Conservation (phyloP, 805 yeast genomes). For the Candida ortonii region DNA sequence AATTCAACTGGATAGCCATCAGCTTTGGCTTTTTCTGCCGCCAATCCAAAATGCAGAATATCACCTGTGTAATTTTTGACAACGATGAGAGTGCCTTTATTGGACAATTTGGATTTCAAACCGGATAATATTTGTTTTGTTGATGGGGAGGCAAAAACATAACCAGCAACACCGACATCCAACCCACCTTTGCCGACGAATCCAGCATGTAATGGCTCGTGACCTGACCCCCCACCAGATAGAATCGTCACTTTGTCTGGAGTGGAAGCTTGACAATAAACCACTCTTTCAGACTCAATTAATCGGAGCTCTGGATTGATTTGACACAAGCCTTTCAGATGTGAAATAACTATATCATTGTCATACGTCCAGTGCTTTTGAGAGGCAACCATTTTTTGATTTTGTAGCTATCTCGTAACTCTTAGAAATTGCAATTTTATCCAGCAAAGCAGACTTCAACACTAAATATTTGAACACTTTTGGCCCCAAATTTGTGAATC, state of each 20-base stretch:
- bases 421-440: too few relatives aligned
- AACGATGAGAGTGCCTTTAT: conserved; percentile 66
- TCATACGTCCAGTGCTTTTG: conserved; percentile 46
- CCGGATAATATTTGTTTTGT: conserved; percentile 77
- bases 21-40: conserved; percentile 79
- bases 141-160: conserved; percentile 85
- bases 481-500: too few relatives aligned
- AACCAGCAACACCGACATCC: conserved; percentile 84
- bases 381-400: not conserved
- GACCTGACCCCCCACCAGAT: conserved; percentile 93
- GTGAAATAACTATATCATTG: conserved; percentile 41
- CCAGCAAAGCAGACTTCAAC: too few relatives aligned
- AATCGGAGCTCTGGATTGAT: conserved; percentile 51
- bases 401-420: too few relatives aligned
- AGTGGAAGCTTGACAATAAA: conserved; percentile 36
- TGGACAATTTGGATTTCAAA: conserved; percentile 48
- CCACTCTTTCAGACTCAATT: conserved; percentile 53
- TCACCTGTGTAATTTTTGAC: conserved; percentile 94
- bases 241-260: conserved; percentile 60
- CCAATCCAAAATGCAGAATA: conserved; percentile 83
- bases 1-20: conserved; percentile 67
- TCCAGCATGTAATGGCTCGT: conserved; percentile 89
- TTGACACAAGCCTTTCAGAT: conserved; percentile 49
- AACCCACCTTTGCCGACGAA: conserved; percentile 78
- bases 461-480: too few relatives aligned